Evolutionary conservation across 108 stramenopile species (phyloP).

Genomic region (Pseudonitzschia pungens): DNA sequence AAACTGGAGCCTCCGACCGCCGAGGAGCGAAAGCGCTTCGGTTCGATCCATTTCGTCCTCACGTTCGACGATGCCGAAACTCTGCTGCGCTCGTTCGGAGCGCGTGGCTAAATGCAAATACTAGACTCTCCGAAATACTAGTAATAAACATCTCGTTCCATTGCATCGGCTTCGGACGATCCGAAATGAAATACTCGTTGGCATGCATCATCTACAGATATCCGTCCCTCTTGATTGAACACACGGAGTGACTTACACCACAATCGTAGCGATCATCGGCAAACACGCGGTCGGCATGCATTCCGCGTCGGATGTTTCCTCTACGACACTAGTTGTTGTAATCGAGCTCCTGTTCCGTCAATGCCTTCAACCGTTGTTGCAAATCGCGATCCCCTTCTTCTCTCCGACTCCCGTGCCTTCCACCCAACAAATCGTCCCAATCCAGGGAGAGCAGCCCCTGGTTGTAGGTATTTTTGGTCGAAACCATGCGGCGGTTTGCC

Average conservation of each 20-base stretch:
- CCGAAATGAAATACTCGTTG: too few relatives aligned
- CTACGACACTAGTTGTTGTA: too few relatives aligned
- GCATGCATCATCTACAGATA: too few relatives aligned
- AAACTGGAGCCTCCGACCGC: conserved; percentile 9
- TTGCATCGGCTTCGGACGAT: too few relatives aligned
- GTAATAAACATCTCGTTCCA: too few relatives aligned
- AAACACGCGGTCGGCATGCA: too few relatives aligned
- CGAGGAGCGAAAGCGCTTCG: neutral
- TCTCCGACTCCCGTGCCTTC: conserved; percentile 44
- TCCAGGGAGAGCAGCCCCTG: conserved; percentile 24
- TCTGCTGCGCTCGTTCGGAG: neutral
- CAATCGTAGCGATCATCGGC: too few relatives aligned
- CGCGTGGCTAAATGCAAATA: too few relatives aligned
- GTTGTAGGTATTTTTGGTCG: conserved; percentile 35
- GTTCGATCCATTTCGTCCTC: neutral
- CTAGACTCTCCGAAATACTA: too few relatives aligned
- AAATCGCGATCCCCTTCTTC: conserved; percentile 30
- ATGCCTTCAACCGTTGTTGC: neutral
- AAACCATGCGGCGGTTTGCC: conserved; percentile 18
- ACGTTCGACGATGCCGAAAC: conserved; percentile 7
- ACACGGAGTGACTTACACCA: too few relatives aligned
- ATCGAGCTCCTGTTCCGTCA: neutral
- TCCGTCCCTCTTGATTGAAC: too few relatives aligned
- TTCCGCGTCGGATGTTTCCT: too few relatives aligned
- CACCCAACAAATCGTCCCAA: conserved; percentile 56